Conservation (phyloP, 2,329 filamentous ascomycete species). For the Exophiala xenobiotica region DNA sequence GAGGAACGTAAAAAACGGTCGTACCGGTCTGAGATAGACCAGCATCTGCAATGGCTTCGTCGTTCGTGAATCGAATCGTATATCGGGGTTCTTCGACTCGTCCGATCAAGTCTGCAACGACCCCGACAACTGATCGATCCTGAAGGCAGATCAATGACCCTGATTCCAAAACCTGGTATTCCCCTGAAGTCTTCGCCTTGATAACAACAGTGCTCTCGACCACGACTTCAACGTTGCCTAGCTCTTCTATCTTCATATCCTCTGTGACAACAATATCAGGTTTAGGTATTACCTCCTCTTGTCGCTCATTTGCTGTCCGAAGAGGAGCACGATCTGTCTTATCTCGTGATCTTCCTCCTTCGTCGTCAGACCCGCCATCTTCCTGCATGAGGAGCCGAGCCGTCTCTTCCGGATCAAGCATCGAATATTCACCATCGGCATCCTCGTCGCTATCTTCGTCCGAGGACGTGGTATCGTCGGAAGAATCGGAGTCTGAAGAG, state of each 20-base stretch:
- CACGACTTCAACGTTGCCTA: constrained; percentile 73
- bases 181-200: constrained; percentile 73
- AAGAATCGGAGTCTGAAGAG: constrained; percentile 57
- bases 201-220: constrained; percentile 79
- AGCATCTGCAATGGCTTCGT: constrained; percentile 65
- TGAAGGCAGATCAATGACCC: constrained; percentile 80
- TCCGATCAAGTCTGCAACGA: constrained; percentile 81
- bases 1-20: constrained; percentile 74
- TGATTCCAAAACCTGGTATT: constrained; percentile 79
- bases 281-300: constrained; percentile 64
- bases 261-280: constrained; percentile 76
- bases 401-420: constrained; percentile 78
- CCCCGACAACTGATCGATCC: constrained; percentile 74
- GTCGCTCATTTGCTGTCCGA: constrained; percentile 77
- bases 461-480: constrained; percentile 62
- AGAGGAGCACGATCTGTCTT: constrained; percentile 48
- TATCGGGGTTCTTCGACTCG: constrained; percentile 84
- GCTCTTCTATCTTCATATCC: constrained; percentile 71
- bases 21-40: constrained; percentile 59
- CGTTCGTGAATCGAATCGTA: constrained; percentile 70
- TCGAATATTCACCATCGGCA: constrained; percentile 62
- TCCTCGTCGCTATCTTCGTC: constrained; percentile 41
- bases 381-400: constrained; percentile 82
- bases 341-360: constrained; percentile 56
- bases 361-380: constrained; percentile 77